Base-by-base conservation (phyloP, 257 asterid genomes). In the Striga asiatica region DNA sequence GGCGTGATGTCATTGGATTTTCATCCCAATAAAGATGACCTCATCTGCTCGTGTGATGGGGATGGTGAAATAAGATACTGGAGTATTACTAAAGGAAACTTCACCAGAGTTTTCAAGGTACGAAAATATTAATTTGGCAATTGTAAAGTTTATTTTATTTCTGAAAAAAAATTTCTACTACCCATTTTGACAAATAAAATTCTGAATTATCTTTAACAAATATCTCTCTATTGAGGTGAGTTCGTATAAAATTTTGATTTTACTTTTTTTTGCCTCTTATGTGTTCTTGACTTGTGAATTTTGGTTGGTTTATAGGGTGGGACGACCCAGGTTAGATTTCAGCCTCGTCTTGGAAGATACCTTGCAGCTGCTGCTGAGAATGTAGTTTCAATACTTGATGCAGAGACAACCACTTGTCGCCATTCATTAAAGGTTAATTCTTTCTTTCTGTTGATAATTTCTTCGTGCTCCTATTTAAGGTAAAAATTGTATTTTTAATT, bases 301-400 rank as follows among this genome's bases (percentile, higher is more conserved):
- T n/a, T 50, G 71, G 52, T 46, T 75, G 66, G 43, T 43, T n/a
- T n/a, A 43, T 61, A 92, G 97, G 98, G 98, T 56, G 98, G 88
- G 2, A 77, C 76, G 66, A 66, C 81, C 54, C 97, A 82, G 71
- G 95, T 92, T 70, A 80, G 98, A 70, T 92, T 92, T 58, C 99
- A 92, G 64, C 97, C 99, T 12, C 93, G 88, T 63, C 71, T 66
- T 4, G 99, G 99, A 61, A 75, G 88, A 67, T 84, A 70, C 66
- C 94, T 92, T 41, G 99, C 99, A 27, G 99, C 97, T 24, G 99
- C 94, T 24, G 85, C 95, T 25, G 97, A 91, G 41, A 84, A 87
- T 67, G 82, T 82, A 17, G 95, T 91, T 27, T 80, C 98, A 2
- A 82, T 91, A 62, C 69, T 87, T 27, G 98, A 92, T 53, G 77